Evolutionary conservation across 2,329 filamentous ascomycete genomes (phyloP), one percentile per base, ranked within the genome.

Genomic region (Hypoxylon sp.): DNA sequence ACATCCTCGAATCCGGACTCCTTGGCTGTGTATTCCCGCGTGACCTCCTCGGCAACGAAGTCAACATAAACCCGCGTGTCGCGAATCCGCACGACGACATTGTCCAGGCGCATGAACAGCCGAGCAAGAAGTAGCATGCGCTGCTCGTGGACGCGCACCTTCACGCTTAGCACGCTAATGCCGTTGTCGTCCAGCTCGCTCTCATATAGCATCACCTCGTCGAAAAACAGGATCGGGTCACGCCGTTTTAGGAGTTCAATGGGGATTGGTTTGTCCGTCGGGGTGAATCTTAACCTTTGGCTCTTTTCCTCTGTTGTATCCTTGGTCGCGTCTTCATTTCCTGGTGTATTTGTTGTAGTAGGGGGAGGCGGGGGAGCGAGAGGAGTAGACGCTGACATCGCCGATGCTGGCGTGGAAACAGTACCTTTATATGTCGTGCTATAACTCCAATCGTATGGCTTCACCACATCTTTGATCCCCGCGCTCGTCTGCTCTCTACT

Each of bases 391-490:
- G 48, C 5, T 1, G 57, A 9, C 2, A 75, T 23, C 41, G 53
- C 25, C 25, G 53, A 30, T n/a, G 53, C 11, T 0, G 57, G 13
- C 0, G 75, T 57, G 66, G 82, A 77, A 43, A 91, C 81, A 2
- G 91, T 93, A 55, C 96, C 96, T 62, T 86, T 87, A 80, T 97
- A 99, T 72, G 90, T 87, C 36, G 95, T 97, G 72, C 90, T 96
- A 82, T 98, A 99, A 68, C 93, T 97, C 96, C 96, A 99, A 82
- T 99, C 96, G 79, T 97, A 99, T 2, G 95, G 94, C 82, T 94
- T 94, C 60, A 99, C 93, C 25, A 98, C 91, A 77, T 98, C 93
- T 77, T 93, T 93, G 78, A 99, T 97, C 61, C 91, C 93, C 74
- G 94, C 92, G 53, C 92, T 91, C 74, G 92, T 92, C 79, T 91